phyloP scores from a whole-genome alignment of 768 basidiomycete species.

The Xerocomellus intermedius region DNA sequence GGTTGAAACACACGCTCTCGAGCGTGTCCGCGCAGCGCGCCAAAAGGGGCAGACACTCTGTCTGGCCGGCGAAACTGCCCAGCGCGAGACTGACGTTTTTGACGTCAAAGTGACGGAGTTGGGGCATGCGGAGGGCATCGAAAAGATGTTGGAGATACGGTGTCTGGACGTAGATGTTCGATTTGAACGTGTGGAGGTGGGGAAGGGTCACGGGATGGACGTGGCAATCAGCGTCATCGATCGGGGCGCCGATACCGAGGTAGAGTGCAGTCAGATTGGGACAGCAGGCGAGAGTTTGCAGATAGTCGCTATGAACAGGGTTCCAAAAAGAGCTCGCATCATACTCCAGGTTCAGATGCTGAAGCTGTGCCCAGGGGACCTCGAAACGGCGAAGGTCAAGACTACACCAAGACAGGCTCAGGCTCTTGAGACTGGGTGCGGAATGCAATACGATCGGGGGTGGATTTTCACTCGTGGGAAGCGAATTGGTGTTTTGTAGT shows the following conservation, averaged over 20 bases:
- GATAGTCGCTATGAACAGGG: slow-evolving; percentile 29
- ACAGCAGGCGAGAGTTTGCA: slow-evolving; percentile 22
- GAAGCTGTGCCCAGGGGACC: slow-evolving; percentile 30
- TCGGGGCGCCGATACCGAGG: slow-evolving; percentile 25
- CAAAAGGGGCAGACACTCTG: slow-evolving; percentile 29
- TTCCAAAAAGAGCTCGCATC: slow-evolving; percentile 31
- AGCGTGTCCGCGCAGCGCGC: slow-evolving; percentile 28
- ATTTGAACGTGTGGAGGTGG: slow-evolving; percentile 28
- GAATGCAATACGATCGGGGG: slow-evolving; percentile 24
- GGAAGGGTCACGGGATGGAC: slow-evolving; percentile 30
- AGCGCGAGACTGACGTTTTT: slow-evolving; percentile 30
- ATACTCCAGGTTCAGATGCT: slow-evolving; percentile 27
- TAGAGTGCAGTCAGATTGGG: slow-evolving; percentile 27
- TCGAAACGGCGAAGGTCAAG: slow-evolving; percentile 28
- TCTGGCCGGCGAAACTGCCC: slow-evolving; percentile 25
- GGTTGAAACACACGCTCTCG: slow-evolving; percentile 23
- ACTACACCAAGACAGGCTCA: slow-evolving; percentile 28
- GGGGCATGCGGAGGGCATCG: slow-evolving; percentile 25
- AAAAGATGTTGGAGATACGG: slow-evolving; percentile 26
- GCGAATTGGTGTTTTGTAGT: slow-evolving; percentile 24
- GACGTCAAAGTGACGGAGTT: slow-evolving; percentile 26
- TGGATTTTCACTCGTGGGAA: slow-evolving; percentile 26
- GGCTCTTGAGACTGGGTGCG: slow-evolving; percentile 28
- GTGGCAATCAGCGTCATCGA: slow-evolving; percentile 21
- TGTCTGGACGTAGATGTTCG: slow-evolving; percentile 28